Conservation (phyloP, 1,284 basidiomycete species). For the Trametes polyzona region DNA sequence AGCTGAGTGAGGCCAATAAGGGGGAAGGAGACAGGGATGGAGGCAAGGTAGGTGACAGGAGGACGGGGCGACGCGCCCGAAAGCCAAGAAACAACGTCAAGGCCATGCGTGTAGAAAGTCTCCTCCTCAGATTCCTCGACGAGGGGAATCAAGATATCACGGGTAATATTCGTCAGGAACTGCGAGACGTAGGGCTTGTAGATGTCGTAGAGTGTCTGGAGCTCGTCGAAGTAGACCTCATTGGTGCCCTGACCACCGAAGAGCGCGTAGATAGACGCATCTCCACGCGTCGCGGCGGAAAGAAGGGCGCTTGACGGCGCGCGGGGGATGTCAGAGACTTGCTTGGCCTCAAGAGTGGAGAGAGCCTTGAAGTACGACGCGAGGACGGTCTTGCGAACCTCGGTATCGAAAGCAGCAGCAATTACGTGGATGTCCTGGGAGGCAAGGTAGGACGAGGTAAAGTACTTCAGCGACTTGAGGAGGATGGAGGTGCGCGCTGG, state of each 20-base stretch:
- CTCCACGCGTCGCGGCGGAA: slow-evolving; percentile 65
- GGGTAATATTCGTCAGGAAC: slow-evolving; percentile 69
- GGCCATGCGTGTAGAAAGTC: slow-evolving; percentile 80
- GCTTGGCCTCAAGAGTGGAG: slow-evolving; percentile 68
- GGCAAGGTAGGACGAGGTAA: slow-evolving; percentile 78
- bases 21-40: slow-evolving; percentile 93
- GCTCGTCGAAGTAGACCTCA: slow-evolving; percentile 97
- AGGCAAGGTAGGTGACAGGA: slow-evolving; percentile 87
- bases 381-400: slow-evolving; percentile 78
- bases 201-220: slow-evolving; percentile 89
- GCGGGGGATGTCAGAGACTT: slow-evolving; percentile 62
- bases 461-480: slow-evolving; percentile 73
- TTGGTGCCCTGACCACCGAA: slow-evolving; percentile 99
- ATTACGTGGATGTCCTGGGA: slow-evolving; percentile 83
- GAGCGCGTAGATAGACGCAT: slow-evolving; percentile 88
- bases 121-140: slow-evolving; percentile 64
- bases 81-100: slow-evolving; percentile 88
- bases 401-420: slow-evolving; percentile 74
- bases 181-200: slow-evolving; percentile 86
- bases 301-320: slow-evolving; percentile 79
- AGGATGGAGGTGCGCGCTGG: slow-evolving; percentile 72
- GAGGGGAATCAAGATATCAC: slow-evolving; percentile 75
- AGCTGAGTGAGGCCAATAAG: slow-evolving; percentile 97
- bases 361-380: slow-evolving; percentile 83
- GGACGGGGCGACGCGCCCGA: slow-evolving; percentile 73